Evolutionary conservation across 2,329 filamentous ascomycete genomes (phyloP).

Genomic region (Calonectria pteridis): DNA sequence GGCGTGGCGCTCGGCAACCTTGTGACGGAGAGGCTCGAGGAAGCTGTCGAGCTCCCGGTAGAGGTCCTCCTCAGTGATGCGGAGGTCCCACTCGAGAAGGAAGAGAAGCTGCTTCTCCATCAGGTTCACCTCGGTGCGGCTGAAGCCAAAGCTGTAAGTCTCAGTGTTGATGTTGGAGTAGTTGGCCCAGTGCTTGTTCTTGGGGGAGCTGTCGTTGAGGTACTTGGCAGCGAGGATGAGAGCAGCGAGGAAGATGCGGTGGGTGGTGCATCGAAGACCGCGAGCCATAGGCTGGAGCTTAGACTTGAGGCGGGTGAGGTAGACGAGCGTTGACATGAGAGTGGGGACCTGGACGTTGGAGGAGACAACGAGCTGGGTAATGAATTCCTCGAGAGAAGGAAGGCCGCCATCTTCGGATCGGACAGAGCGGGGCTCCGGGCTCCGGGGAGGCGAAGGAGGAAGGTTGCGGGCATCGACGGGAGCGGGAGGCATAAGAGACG

Average conservation of each 20-base stretch:
- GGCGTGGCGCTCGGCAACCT: conserved; percentile 64
- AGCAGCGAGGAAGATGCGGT: conserved; percentile 94
- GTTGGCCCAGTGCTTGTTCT: conserved; percentile 99
- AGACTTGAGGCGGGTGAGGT: conserved; percentile 85
- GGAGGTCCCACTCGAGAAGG: conserved; percentile 93
- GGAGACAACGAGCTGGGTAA: conserved; percentile 87
- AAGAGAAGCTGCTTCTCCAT: conserved; percentile 99
- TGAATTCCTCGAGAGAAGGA: conserved; percentile 90
- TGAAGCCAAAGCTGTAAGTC: conserved; percentile 84
- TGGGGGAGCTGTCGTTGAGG: conserved; percentile 97
- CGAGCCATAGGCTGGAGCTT: conserved; percentile 94
- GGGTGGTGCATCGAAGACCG: conserved; percentile 94
- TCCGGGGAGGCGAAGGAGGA: conserved; percentile 64
- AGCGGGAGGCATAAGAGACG: conserved; percentile 64
- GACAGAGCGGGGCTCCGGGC: conserved; percentile 62
- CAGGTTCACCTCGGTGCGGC: conserved; percentile 94
- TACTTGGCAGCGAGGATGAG: conserved; percentile 95
- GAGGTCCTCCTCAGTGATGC: conserved; percentile 87
- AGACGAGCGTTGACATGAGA: conserved; percentile 96
- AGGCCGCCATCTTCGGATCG: conserved; percentile 67
- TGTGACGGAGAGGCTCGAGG: conserved; percentile 83
- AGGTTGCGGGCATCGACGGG: conserved; percentile 49
- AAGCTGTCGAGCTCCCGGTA: conserved; percentile 90
- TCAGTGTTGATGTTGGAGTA: conserved; percentile 84
- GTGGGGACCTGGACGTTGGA: conserved; percentile 98